Conservation (phyloP, 345 rosid genomes). For the Nephelium lappaceum region DNA sequence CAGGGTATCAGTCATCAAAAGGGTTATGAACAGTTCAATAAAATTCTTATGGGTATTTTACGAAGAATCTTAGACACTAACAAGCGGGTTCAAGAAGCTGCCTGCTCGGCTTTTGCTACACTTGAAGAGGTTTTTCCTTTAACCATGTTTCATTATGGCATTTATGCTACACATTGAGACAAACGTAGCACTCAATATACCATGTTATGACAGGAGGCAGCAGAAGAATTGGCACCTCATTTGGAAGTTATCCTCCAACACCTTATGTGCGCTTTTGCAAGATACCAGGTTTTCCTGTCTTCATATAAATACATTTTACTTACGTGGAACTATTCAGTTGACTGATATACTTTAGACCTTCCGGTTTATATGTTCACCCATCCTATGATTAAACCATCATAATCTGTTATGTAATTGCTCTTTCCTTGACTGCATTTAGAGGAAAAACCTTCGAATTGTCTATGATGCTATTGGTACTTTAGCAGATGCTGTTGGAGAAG, state of each 20-base stretch:
- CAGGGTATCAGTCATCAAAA: conserved; percentile 43
- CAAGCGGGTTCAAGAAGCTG: conserved; percentile 99
- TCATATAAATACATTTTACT: not conserved
- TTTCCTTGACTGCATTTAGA: conserved; percentile 42
- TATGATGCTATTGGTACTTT: conserved; percentile 99
- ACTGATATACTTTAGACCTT: not conserved
- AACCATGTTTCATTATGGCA: conserved; percentile 10
- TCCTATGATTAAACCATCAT: not conserved
- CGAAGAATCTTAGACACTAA: conserved; percentile 81
- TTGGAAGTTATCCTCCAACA: conserved; percentile 86
- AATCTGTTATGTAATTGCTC: not conserved
- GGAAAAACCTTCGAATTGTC: conserved; percentile 89
- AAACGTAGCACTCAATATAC: not conserved
- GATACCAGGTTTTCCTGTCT: conserved; percentile 73
- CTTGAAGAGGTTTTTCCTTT: conserved; percentile 81
- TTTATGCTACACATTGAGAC: conserved; percentile 11
- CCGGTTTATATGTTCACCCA: not conserved
- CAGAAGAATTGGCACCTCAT: conserved; percentile 77
- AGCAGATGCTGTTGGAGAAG: conserved; percentile 92
- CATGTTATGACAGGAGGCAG: conserved; percentile 65
- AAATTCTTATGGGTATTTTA: conserved; percentile 80
- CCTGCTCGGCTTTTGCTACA: conserved; percentile 98
- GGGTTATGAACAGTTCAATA: conserved; percentile 81
- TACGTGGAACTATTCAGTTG: not conserved
- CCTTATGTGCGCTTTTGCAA: conserved; percentile 95